Evolutionary conservation across 1,284 basidiomycete species (phyloP).

Genomic region (Trichosporon coremiiforme): DNA sequence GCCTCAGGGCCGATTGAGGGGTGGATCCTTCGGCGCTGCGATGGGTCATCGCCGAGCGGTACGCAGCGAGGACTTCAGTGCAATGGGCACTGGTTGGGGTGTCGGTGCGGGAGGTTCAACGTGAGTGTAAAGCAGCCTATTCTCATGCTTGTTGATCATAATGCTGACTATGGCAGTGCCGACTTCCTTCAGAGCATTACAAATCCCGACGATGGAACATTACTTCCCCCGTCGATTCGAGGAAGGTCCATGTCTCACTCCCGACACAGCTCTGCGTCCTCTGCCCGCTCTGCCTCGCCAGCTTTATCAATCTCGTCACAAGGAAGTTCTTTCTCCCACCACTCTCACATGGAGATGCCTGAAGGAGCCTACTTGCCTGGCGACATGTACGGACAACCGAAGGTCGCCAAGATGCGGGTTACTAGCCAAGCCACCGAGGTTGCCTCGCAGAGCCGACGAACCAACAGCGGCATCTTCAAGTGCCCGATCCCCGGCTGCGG

Average conservation of each 20-base stretch:
- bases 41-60: slow-evolving; percentile 45
- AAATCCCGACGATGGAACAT: slow-evolving; percentile 49
- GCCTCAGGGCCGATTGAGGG: slow-evolving; percentile 35
- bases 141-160: slow-evolving; percentile 14
- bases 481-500: slow-evolving; percentile 88
- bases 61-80: slow-evolving; percentile 53
- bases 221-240: slow-evolving; percentile 46
- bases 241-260: slow-evolving; percentile 47
- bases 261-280: slow-evolving; percentile 49
- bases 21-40: slow-evolving; percentile 29
- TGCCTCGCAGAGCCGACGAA: slow-evolving; percentile 81
- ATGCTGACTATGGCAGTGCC: slow-evolving; percentile 37
- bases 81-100: slow-evolving; percentile 48
- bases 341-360: slow-evolving; percentile 49
- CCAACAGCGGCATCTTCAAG: slow-evolving; percentile 86
- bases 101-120: slow-evolving; percentile 51
- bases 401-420: slow-evolving; percentile 84
- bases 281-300: slow-evolving; percentile 47
- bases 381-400: slow-evolving; percentile 10
- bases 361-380: slow-evolving; percentile 32
- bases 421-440: slow-evolving; percentile 93
- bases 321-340: slow-evolving; percentile 46
- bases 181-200: slow-evolving; percentile 53
- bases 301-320: slow-evolving; percentile 51
- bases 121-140: slow-evolving; percentile 37